Base-by-base conservation (phyloP, 805 yeast species). In the Kodamaea kaohsiungensis region DNA sequence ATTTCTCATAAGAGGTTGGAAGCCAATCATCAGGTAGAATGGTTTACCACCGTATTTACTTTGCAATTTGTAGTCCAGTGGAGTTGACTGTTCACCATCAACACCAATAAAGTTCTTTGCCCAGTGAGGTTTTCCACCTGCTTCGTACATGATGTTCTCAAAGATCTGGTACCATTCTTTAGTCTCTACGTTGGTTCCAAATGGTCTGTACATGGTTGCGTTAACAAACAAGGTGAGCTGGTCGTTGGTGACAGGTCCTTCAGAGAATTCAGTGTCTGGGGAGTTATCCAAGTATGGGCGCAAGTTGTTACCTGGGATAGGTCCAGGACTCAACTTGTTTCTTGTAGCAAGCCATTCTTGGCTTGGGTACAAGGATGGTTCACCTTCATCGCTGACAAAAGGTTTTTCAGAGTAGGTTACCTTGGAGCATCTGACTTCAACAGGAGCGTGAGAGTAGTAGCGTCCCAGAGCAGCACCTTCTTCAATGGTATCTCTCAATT, bases 101-200 rank as follows among this genome's bases (percentile, higher is more conserved):
- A 73, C 61, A 1, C 96, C 96, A 53, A 89, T 76, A 69, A 91
- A 93, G 70, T 91, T 92, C 77, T 93, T 93, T 15, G 99, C 99
- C 99, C 99, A 93, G 70, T 93, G 99, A 1, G 99, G 99, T 68
- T 86, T 89, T 45, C 99, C 99, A 38, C 88, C 91, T 27, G 88
- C 91, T 25, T 83, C 84, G 49, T 78, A 79, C 78, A 92, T 76
- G 1, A 90, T 82, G 51, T 82, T 81, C 71, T 93, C 99, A 69
- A 93, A 93, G n/a, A 79, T 76, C 49, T 81, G 80, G 71, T 82
- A 93, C 97, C 98, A 93, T 60, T 83, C 79, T 46, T 82, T 84
- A 37, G 91, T 84, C 45, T 88, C 86, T 9, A 91, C 86, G 63
- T 85, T 81, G 53, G 82, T 80, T 37, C 82, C 80, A 71, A 93